Conservation (phyloP, 805 yeast species). For the Starmerella sirachaensis region DNA sequence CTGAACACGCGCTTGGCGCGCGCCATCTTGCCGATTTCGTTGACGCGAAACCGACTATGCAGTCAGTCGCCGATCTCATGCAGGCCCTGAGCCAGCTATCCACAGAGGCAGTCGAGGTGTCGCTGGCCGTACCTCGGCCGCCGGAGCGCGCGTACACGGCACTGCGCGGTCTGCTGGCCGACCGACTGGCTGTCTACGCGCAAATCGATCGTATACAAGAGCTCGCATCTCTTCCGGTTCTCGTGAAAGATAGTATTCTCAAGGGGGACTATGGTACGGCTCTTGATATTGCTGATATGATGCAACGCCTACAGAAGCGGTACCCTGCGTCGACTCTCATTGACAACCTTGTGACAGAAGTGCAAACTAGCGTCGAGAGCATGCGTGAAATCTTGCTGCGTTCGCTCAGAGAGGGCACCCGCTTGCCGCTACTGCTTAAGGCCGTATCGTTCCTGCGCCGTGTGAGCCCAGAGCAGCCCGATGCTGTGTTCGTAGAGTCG, state of each 20-base stretch:
- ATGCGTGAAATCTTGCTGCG: conserved; percentile 64
- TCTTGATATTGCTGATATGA: conserved; percentile 66
- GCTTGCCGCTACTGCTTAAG: conserved; percentile 67
- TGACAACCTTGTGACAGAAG: conserved; percentile 42
- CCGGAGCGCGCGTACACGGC: conserved; percentile 18
- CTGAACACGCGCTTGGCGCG: conserved; percentile 8
- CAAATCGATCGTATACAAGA: conserved; percentile 65
- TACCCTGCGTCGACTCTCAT: conserved; percentile 52
- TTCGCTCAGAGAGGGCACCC: conserved; percentile 60
- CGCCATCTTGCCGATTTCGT: conserved; percentile 17
- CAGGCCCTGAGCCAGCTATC: conserved; percentile 9
- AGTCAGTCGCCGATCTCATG: conserved; percentile 4
- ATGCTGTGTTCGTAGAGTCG: conserved; percentile 29
- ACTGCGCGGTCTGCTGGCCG: conserved; percentile 24
- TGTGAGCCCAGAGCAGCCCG: conserved; percentile 29
- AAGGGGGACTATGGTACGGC: conserved; percentile 86
- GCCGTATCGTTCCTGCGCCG: conserved; percentile 64
- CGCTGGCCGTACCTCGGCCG: conserved; percentile 18
- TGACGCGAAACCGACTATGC: conserved; percentile 13
- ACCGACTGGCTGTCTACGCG: conserved; percentile 32
- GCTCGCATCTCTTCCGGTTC: conserved; percentile 69
- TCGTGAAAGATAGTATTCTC: conserved; percentile 70
- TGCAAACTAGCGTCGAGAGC: conserved; percentile 35
- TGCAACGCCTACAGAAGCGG: conserved; percentile 53
- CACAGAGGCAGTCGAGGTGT: conserved; percentile 14